phyloP scores from a whole-genome alignment of 1,284 basidiomycete genomes.

The Cronartium ribicola region DNA sequence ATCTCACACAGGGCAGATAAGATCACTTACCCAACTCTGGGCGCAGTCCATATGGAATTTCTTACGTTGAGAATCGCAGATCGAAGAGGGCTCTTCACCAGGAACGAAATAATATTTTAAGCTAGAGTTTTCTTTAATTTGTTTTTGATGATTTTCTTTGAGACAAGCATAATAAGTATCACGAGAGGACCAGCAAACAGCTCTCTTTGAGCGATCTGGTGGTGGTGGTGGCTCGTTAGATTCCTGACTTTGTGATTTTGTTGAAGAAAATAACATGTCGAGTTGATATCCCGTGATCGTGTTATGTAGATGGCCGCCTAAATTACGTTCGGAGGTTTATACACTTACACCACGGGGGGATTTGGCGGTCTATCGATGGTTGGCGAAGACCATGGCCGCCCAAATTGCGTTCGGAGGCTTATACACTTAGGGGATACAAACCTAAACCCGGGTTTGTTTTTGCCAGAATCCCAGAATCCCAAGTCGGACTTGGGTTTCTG shows the following conservation, averaged over 20 bases:
- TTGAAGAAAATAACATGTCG: constrained; percentile 1
- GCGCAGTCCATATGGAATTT: constrained; percentile 16
- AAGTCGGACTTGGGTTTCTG: no score
- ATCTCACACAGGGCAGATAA: background rate
- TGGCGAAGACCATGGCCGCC: no score
- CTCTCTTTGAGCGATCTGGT: constrained; percentile 19
- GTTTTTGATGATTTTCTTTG: background rate
- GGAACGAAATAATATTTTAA: constrained; percentile 27
- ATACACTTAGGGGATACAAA: no score
- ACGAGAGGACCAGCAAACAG: constrained; percentile 21
- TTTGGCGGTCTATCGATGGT: no score
- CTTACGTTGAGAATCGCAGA: constrained; percentile 6
- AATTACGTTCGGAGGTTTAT: no score
- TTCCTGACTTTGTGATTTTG: background rate
- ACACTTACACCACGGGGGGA: no score
- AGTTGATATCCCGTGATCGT: no score
- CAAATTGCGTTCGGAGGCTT: no score
- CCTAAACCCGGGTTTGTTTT: no score
- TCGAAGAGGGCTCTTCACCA: constrained; percentile 4
- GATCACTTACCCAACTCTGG: constrained; percentile 26
- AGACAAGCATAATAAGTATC: constrained; percentile 33
- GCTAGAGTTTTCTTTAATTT: background rate
- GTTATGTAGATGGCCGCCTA: no score
- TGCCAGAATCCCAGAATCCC: no score
- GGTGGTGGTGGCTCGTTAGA: background rate